Evolutionary conservation across 768 basidiomycete genomes (phyloP).

Genomic region (Dioszegia hungarica): DNA sequence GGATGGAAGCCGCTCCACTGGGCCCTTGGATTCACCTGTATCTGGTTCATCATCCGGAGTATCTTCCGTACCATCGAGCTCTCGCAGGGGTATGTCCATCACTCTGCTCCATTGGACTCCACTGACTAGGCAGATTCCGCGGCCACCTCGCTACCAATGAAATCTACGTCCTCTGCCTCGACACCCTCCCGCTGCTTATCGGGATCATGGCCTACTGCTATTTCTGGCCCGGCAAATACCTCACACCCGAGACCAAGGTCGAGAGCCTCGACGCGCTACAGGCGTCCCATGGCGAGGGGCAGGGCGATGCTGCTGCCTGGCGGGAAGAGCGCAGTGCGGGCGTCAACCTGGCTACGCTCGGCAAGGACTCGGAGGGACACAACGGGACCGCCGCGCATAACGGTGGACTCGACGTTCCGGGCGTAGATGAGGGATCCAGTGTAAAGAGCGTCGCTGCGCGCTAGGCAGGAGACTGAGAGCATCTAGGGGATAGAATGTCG

Average conservation of each 20-base stretch:
- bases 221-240: constrained; percentile 46
- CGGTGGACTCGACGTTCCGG: too few relatives aligned
- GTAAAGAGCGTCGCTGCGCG: too few relatives aligned
- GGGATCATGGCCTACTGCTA: constrained; percentile 41
- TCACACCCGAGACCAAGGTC: constrained; percentile 25
- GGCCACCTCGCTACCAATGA: constrained; percentile 47
- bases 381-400: background rate
- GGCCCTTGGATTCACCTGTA: constrained; percentile 47
- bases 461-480: too few relatives aligned
- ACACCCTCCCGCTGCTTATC: constrained; percentile 44
- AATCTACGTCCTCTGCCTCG: constrained; percentile 42
- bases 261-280: background rate
- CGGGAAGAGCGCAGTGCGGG: background rate
- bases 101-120: background rate
- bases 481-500: too few relatives aligned
- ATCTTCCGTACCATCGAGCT: constrained; percentile 46
- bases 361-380: background rate
- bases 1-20: constrained; percentile 47
- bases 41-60: constrained; percentile 47
- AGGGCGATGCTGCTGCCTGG: background rate
- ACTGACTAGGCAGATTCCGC: constrained; percentile 21
- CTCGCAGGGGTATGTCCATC: constrained; percentile 35
- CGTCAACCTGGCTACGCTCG: background rate
- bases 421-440: background rate
- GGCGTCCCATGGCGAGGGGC: background rate